Evolutionary conservation across 2,329 filamentous ascomycete species (phyloP).

Genomic region (Epichloe scottii): DNA sequence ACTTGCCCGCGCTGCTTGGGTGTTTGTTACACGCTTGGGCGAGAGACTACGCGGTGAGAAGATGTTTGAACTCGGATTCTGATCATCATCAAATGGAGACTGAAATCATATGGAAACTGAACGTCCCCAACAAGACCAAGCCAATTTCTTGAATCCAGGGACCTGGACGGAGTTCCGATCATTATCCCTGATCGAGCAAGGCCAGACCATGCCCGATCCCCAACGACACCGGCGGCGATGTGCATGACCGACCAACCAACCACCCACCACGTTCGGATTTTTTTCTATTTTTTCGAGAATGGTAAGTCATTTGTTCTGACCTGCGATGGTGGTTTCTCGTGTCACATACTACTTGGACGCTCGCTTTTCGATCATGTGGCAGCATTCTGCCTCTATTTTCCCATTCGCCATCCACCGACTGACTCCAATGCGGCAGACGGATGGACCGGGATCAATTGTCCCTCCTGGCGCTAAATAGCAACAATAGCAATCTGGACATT

Average conservation of each 20-base stretch:
- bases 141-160: background rate
- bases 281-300: background rate
- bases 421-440: background rate
- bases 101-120: background rate
- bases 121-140: background rate
- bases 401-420: background rate
- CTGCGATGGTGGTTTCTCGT: background rate
- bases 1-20: conserved; percentile 23
- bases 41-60: conserved; percentile 19
- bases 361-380: background rate
- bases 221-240: conserved; percentile 1
- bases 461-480: background rate
- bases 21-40: conserved; percentile 24
- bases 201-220: background rate
- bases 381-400: background rate
- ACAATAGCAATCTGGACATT: background rate
- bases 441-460: background rate
- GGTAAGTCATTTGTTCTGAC: background rate
- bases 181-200: no score
- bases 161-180: background rate
- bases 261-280: background rate
- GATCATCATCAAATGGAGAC: background rate
- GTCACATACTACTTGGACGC: background rate
- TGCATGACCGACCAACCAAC: background rate
- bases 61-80: conserved; percentile 4